Conservation (phyloP, 768 basidiomycete genomes). For the Podaxis mareebaensis region DNA sequence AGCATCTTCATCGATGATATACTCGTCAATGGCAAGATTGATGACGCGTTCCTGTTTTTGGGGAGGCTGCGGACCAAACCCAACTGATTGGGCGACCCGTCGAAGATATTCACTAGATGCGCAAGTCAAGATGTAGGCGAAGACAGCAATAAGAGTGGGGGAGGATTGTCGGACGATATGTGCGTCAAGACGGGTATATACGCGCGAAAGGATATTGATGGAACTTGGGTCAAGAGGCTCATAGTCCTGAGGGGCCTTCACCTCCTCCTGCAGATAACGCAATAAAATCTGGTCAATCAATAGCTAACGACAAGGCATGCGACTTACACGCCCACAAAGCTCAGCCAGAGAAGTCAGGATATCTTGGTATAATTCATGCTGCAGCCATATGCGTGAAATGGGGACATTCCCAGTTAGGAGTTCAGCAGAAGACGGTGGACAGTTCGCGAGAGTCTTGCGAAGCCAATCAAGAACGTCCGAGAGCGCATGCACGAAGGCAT, state of each 20-base stretch:
- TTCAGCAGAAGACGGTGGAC: slow-evolving; percentile 35
- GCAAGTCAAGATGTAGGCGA: slow-evolving; percentile 68
- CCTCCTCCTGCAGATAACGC: slow-evolving; percentile 30
- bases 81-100: slow-evolving; percentile 58
- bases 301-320: not conserved
- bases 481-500: slow-evolving; percentile 68
- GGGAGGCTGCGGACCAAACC: slow-evolving; percentile 41
- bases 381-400: slow-evolving; percentile 47
- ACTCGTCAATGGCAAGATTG: slow-evolving; percentile 29
- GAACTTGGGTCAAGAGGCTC: slow-evolving; percentile 43
- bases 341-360: slow-evolving; percentile 51
- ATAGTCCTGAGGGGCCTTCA: slow-evolving; percentile 39
- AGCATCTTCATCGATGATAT: slow-evolving; percentile 37
- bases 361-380: slow-evolving; percentile 51
- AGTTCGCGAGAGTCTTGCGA: slow-evolving; percentile 43
- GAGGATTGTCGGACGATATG: slow-evolving; percentile 59
- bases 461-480: slow-evolving; percentile 55
- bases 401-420: slow-evolving; percentile 20
- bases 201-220: slow-evolving; percentile 53
- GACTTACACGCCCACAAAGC: slow-evolving; percentile 60
- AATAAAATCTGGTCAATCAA: not conserved
- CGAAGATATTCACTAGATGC: slow-evolving; percentile 66
- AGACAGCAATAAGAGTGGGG: slow-evolving; percentile 45
- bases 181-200: slow-evolving; percentile 56
- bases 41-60: slow-evolving; percentile 25